Evolutionary conservation across 495 filamentous ascomycete genomes (phyloP), one percentile per base, ranked within the genome.

Genomic region (Penicillium bialowiezense): DNA sequence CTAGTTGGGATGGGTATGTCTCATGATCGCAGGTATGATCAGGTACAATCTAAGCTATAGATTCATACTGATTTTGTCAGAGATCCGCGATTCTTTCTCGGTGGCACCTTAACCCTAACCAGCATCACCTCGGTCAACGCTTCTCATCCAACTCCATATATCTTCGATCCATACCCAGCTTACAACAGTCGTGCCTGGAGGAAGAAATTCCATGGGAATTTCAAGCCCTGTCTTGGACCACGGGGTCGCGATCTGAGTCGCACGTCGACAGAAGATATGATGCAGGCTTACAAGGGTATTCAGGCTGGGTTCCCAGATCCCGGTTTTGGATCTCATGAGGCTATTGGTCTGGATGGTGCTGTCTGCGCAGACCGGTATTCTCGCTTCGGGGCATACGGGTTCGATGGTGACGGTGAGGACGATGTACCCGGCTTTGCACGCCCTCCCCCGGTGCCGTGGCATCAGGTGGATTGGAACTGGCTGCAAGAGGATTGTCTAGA

Each of bases 401-500:
- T 66, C 24, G 69, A 64, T 8, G 67, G 75, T 14, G 63, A 69
- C 8, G 46, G 60, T 12, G 41, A 56, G 21, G 52, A 54, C 5
- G 51, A 57, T 13, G 39, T 63, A 6, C 52, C 52, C 6, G 55
- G 52, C n/a, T 55, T 55, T 20, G 41, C 39, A 7, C 54, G 51
- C 9, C 59, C 60, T 8, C 29, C 50, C 0, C 56, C 55, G 9
- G 57, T 85, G n/a, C 65, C 83, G 13, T 93, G 88, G 88, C 69
- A 81, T 21, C 66, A 67, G 0, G 78, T 90, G 18, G 71, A 81
- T 43, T 96, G 90, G 90, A 81, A 84, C 7, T 52, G 73, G 3
- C 67, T 95, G 4, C 88, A 92, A 60, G 58, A 75, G 13, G 55
- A 76, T 13, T 96, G 90, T 52, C 41, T 80, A 0, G 59, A 77